Percentiles rank a stretch among this genome's conserved stretches.
These are phyloP conservation scores for Lactifluus hygrophoroides DNA, from an alignment of 768 basidiomycete genomes.

Conservation along the genomic window DNA sequence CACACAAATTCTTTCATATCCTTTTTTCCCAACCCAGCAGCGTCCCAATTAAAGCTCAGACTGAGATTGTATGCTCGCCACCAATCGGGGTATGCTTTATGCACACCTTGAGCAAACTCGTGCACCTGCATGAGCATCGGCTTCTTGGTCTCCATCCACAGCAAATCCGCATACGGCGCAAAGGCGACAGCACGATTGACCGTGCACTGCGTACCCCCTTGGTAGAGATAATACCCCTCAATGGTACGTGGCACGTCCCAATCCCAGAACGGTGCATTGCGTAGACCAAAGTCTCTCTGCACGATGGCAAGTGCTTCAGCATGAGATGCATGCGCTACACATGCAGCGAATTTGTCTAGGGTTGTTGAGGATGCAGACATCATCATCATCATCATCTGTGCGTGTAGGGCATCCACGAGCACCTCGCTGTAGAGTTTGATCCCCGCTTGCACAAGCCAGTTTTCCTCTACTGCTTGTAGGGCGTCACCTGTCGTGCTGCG, in stretches of 20 bases:
- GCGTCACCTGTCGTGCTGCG: conserved; percentile 69
- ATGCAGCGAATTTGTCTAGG: conserved; percentile 53
- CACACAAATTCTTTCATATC: conserved; percentile 89
- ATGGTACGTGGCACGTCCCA: conserved; percentile 93
- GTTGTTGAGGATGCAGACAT: conserved; percentile 37
- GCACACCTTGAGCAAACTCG: conserved; percentile 88
- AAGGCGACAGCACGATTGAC: conserved; percentile 88
- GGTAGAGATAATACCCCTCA: conserved; percentile 95
- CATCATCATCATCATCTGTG: no score
- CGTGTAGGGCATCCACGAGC: conserved; percentile 57
- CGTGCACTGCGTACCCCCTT: conserved; percentile 92
- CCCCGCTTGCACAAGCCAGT: conserved; percentile 73
- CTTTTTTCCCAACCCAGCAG: conserved; percentile 75
- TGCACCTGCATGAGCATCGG: conserved; percentile 87
- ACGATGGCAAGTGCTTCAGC: conserved; percentile 65
- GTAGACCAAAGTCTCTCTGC: conserved; percentile 68
- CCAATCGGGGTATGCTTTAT: conserved; percentile 70
- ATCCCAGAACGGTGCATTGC: conserved; percentile 76
- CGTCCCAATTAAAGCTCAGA: conserved; percentile 92
- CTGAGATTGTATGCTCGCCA: conserved; percentile 97
- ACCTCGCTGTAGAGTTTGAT: conserved; percentile 70
- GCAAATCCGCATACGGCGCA: conserved; percentile 84
- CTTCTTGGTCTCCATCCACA: conserved; percentile 97
- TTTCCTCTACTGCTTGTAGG: conserved; percentile 82
- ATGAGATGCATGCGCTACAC: conserved; percentile 64